Evolutionary conservation across 495 filamentous ascomycete genomes (phyloP).

Genomic region (Hyphodiscus hymeniophilus): DNA sequence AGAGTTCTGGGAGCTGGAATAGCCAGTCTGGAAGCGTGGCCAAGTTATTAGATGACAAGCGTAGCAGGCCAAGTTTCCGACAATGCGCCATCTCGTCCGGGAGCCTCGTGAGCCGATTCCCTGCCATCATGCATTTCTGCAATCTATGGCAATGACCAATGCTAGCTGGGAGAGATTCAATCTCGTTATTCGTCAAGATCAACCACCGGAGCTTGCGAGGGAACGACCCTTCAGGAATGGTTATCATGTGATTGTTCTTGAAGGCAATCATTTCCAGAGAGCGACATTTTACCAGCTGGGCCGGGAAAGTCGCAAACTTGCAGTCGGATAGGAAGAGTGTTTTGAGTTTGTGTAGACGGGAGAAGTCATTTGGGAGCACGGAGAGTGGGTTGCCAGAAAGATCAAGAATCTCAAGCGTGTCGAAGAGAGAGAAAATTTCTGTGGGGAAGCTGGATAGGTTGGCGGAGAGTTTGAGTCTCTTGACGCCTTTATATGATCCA

Average conservation of each 20-base stretch:
- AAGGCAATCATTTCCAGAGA: conserved; percentile 38
- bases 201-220: conserved; percentile 34
- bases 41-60: conserved; percentile 34
- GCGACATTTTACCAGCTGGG: conserved; percentile 30
- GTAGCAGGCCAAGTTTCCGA: conserved; percentile 31
- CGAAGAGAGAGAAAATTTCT: conserved; percentile 31
- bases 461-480: conserved; percentile 30
- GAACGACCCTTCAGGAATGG: conserved; percentile 32
- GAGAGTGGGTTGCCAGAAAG: conserved; percentile 35
- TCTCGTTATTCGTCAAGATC: conserved; percentile 35
- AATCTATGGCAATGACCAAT: conserved; percentile 32
- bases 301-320: conserved; percentile 34
- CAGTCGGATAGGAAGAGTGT: conserved; percentile 36
- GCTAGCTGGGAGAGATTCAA: conserved; percentile 28
- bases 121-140: conserved; percentile 36
- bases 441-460: conserved; percentile 30
- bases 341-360: conserved; percentile 33
- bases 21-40: conserved; percentile 30
- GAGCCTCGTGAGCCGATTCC: conserved; percentile 28
- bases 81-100: conserved; percentile 32
- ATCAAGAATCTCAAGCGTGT: conserved; percentile 35
- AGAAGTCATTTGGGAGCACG: conserved; percentile 29
- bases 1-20: conserved; percentile 33
- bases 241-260: conserved; percentile 34
- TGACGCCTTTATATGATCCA: conserved; percentile 21